A percentile compares a stretch with the other conserved stretches of the same genome.
phyloP scores from a whole-genome alignment of 805 yeast species.

The Komagataella pseudopastoris region DNA sequence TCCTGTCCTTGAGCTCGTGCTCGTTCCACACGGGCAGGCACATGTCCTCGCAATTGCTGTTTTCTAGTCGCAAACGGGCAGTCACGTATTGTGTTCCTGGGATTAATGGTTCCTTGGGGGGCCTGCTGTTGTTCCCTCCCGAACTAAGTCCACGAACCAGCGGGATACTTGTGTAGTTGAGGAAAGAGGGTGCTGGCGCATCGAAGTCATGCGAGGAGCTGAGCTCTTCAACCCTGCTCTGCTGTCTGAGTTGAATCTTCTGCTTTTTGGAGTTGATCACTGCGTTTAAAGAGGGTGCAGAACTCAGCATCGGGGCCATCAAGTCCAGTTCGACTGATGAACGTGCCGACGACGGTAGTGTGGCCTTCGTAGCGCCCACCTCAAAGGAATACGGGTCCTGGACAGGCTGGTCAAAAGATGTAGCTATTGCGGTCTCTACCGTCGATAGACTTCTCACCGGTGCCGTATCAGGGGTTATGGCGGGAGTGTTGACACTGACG shows the following conservation, averaged over 20 bases:
- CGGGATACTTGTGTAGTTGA: slow-evolving; percentile 13
- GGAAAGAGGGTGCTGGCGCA: neutral
- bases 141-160: slow-evolving; percentile 44
- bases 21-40: slow-evolving; percentile 38
- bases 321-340: neutral
- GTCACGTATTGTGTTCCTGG: slow-evolving; percentile 21
- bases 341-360: neutral
- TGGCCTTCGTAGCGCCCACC: neutral
- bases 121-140: slow-evolving; percentile 42
- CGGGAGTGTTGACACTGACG: neutral
- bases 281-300: neutral
- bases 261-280: neutral
- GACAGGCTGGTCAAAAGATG: neutral
- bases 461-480: neutral
- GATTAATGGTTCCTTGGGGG: slow-evolving; percentile 24
- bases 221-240: neutral
- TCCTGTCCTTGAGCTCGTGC: slow-evolving; percentile 30
- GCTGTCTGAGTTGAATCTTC: neutral
- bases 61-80: slow-evolving; percentile 30
- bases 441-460: neutral
- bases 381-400: neutral
- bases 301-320: neutral
- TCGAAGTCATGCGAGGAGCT: neutral
- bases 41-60: slow-evolving; percentile 31
- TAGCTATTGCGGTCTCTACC: neutral